phyloP scores from a whole-genome alignment of 73 alveolate genomes.

The Effrenium voratum region DNA sequence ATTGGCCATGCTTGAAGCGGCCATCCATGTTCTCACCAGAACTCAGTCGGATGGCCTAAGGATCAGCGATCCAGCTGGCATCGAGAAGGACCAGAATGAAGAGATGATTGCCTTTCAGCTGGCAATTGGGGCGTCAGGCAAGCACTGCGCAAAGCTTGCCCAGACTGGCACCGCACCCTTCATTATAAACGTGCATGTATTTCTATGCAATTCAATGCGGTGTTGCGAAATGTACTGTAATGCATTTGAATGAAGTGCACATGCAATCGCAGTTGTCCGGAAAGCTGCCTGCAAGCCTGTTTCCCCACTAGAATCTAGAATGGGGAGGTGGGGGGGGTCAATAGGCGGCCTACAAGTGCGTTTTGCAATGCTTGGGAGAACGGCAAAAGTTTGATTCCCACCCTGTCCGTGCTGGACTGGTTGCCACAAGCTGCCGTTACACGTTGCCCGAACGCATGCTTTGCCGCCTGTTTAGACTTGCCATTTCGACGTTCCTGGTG shows the following conservation, averaged over 20 bases:
- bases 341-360: too few relatives aligned
- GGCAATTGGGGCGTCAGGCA: not conserved
- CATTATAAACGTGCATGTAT: not conserved
- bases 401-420: too few relatives aligned
- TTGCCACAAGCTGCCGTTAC: too few relatives aligned
- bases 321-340: too few relatives aligned
- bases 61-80: conserved; percentile 1
- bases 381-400: too few relatives aligned
- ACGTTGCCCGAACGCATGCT: too few relatives aligned
- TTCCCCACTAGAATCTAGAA: not conserved
- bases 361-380: too few relatives aligned
- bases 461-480: too few relatives aligned
- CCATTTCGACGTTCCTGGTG: too few relatives aligned
- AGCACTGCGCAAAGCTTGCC: not conserved
- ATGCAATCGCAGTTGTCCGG: not conserved
- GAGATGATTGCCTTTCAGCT: not conserved
- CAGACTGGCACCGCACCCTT: not conserved
- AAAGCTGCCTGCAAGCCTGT: not conserved
- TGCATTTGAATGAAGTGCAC: not conserved
- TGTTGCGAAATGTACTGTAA: not conserved
- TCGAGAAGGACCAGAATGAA: not conserved
- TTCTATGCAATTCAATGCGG: not conserved
- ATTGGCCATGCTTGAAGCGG: too few relatives aligned
- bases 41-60: not conserved
- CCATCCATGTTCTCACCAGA: too few relatives aligned